Conservation (phyloP, 371 early-diverging fungal genomes). For the Batrachochytrium dendrobatidis region DNA sequence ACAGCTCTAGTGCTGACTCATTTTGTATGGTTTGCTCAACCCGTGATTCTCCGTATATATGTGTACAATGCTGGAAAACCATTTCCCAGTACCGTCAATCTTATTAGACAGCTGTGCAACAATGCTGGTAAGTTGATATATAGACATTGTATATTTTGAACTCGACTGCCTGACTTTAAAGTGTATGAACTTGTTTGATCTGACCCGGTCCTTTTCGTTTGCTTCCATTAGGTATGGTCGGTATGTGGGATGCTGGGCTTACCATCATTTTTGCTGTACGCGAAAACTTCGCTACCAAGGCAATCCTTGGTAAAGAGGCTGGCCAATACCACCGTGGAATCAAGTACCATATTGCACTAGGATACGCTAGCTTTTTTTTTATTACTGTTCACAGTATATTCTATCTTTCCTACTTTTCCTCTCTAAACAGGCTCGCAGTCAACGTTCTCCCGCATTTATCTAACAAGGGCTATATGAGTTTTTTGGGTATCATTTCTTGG, state of each 20-base stretch:
- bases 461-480: constrained; percentile 4
- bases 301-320: constrained; percentile 7
- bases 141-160: too few species aligned
- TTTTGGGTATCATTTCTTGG: constrained; percentile 9
- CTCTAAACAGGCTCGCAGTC: neutral
- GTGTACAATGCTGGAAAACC: too few species aligned
- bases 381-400: constrained; percentile 10
- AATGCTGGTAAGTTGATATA: too few species aligned
- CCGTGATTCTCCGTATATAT: constrained; percentile 3
- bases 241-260: constrained; percentile 16
- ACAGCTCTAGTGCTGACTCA: constrained; percentile 6
- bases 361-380: constrained; percentile 10
- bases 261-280: constrained; percentile 17
- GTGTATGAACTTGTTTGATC: too few species aligned
- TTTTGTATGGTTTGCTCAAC: constrained; percentile 9
- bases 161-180: too few species aligned
- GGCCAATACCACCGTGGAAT: constrained; percentile 12
- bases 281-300: constrained; percentile 16
- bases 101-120: too few species aligned
- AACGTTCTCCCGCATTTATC: constrained; percentile 6
- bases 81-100: too few species aligned
- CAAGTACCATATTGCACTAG: constrained; percentile 14
- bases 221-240: constrained; percentile 14
- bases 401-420: constrained; percentile 7
- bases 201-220: too few species aligned